Evolutionary conservation across 169 alveolate species (phyloP), one percentile per base, ranked within the genome.

Genomic region (Plasmodium fragile): DNA sequence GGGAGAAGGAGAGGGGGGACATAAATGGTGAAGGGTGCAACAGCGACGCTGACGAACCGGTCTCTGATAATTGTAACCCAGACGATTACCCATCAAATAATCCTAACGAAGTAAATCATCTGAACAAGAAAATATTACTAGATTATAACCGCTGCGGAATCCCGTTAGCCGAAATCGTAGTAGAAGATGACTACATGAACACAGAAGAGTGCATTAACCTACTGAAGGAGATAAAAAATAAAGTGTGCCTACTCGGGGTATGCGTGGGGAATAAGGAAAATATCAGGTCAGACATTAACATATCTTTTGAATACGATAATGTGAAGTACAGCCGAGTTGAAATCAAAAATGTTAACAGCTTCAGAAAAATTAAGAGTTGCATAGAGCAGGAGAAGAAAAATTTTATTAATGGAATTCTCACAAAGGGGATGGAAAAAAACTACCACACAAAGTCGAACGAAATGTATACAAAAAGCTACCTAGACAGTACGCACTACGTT

Each of bases 61-160:
- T 11, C 59, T 16, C 59, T 16, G 25, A 13, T 2, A 49, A 7
- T 1, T 49, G 22, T 49, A 0, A 43, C 30, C 32, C 10, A n/a
- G 2, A n/a, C 16, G 32, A 59, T 8, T 25, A 32, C 28, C 71
- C 69, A 22, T 18, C 3, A 6, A 55, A 87, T 3, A 4, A 22
- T 18, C 11, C 43, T 0, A 30, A 30, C 45, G 36, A 11, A 25
- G 43, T 79, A 83, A 80, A 49, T 11, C 41, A 52, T 11, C 30
- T 41, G 49, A 77, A 91, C 28, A 79, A 69, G 32, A 81, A 72
- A 18, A 34, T 79, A 6, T 59, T 92, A 28, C 92, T 96, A 52
- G 97, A 96, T 70, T 96, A 94, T 80, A 96, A 96, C 85, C 92
- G 97, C 25, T 92, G 97, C 69, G 97, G 97, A 22, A 83, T 96